Percentiles rank a stretch among this genome's conserved stretches.
Evolutionary conservation across 441 rosid genomes (phyloP).

Genomic region (Jatropha multifida): DNA sequence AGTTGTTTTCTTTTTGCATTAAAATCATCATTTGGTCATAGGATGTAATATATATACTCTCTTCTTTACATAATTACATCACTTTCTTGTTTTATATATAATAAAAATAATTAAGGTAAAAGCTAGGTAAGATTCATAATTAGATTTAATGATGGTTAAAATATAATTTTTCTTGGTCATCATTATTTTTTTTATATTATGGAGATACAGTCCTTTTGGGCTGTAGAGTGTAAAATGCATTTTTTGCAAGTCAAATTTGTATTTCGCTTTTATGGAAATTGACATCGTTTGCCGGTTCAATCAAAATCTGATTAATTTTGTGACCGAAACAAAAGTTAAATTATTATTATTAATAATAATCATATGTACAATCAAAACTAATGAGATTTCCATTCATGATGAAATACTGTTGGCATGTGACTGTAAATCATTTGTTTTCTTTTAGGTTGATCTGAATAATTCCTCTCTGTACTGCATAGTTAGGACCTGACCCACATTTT

Average conservation of each 20-base stretch:
- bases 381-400: neutral
- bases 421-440: neutral
- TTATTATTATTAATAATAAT: neutral
- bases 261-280: too few species aligned
- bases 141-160: conserved; percentile 6
- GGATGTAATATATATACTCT: conserved; percentile 18
- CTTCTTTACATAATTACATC: conserved; percentile 28
- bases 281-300: too few species aligned
- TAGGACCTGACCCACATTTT: conserved; percentile 7
- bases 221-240: too few species aligned
- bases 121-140: neutral
- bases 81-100: conserved; percentile 12
- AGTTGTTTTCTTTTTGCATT: conserved; percentile 22
- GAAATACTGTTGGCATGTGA: conserved; percentile 3
- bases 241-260: too few species aligned
- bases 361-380: neutral
- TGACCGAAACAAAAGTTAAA: too few species aligned
- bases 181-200: too few species aligned
- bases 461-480: neutral
- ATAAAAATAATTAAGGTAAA: neutral
- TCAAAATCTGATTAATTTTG: too few species aligned
- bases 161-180: neutral
- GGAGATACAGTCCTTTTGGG: too few species aligned
- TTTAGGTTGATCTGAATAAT: neutral
- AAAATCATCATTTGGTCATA: conserved; percentile 30